Evolutionary conservation across 1,139 yeast species (phyloP).

Genomic region (Candida sp.): DNA sequence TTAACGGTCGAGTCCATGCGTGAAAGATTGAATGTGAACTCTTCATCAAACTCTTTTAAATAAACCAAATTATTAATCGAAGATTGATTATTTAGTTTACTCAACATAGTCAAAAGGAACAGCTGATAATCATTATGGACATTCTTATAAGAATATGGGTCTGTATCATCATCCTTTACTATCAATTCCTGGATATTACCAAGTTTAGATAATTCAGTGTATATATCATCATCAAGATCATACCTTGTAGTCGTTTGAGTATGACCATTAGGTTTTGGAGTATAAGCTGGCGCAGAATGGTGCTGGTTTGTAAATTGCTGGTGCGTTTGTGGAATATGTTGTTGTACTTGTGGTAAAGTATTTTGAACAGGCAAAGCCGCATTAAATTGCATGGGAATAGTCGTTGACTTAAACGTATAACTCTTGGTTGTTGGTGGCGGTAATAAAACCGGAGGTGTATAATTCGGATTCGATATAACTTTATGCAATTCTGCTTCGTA

Average conservation of each 20-base stretch:
- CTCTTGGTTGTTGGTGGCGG: conserved; percentile 4
- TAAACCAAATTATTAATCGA: conserved; percentile 30
- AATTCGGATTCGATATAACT: conserved; percentile 13
- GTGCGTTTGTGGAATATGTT: background rate
- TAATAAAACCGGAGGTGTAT: conserved; percentile 11
- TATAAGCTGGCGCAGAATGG: background rate
- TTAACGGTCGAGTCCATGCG: conserved; percentile 6
- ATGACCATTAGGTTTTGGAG: background rate
- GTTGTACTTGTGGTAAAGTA: too few relatives aligned
- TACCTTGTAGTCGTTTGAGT: background rate
- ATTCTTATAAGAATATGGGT: conserved; percentile 17
- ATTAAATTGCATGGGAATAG: conserved; percentile 1
- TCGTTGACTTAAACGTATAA: conserved; percentile 1
- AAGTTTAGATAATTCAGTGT: conserved; percentile 9
- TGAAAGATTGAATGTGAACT: conserved; percentile 27
- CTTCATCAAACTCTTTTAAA: conserved; percentile 33
- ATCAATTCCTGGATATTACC: conserved; percentile 8
- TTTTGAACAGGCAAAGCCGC: conserved; percentile 1
- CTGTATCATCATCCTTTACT: conserved; percentile 3
- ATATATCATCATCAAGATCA: conserved; percentile 9
- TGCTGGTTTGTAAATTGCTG: background rate
- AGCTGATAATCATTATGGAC: conserved; percentile 36
- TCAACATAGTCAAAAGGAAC: conserved; percentile 25
- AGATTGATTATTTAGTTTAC: conserved; percentile 15
- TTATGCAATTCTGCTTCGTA: conserved; percentile 12